These are phyloP conservation scores for Tricholomella constricta DNA, from an alignment of 768 basidiomycete species.

Conservation along the genomic window DNA sequence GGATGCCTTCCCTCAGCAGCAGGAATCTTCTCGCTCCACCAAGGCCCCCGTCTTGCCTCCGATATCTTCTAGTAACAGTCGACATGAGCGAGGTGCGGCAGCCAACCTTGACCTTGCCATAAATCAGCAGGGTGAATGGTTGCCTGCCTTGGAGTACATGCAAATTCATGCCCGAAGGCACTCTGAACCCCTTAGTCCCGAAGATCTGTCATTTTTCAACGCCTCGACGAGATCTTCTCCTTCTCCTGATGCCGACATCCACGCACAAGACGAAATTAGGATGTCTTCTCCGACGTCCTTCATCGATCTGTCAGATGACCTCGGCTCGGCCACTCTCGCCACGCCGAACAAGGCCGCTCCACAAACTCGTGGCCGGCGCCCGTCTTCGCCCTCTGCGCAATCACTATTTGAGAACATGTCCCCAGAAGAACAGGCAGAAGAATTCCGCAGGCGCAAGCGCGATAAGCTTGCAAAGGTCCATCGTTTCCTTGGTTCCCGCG, in stretches of 20 bases:
- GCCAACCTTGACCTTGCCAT: conserved; percentile 16
- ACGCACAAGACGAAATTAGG: conserved; percentile 25
- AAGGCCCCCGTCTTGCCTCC: conserved; percentile 16
- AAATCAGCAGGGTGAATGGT: too few species aligned
- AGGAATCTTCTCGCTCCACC: background rate
- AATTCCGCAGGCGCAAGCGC: conserved; percentile 66
- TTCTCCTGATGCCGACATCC: too few species aligned
- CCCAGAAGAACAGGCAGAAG: conserved; percentile 57
- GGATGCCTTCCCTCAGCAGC: conserved; percentile 37
- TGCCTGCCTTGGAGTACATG: conserved; percentile 23
- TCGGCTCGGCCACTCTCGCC: too few species aligned
- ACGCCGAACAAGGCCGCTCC: conserved; percentile 21
- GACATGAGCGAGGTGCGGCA: too few species aligned
- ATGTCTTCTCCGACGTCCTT: conserved; percentile 48
- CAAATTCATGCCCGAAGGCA: conserved; percentile 46
- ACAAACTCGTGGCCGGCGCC: conserved; percentile 23
- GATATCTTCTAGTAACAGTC: too few species aligned
- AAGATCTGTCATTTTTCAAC: too few species aligned
- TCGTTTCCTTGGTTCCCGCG: conserved; percentile 82
- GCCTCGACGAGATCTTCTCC: too few species aligned
- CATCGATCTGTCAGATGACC: conserved; percentile 72
- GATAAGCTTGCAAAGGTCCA: conserved; percentile 81
- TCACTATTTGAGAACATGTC: conserved; percentile 52
- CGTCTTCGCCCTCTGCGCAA: conserved; percentile 41
- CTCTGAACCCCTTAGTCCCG: conserved; percentile 56